phyloP scores from a whole-genome alignment of 805 yeast species.

The Spathaspora arborariae region DNA sequence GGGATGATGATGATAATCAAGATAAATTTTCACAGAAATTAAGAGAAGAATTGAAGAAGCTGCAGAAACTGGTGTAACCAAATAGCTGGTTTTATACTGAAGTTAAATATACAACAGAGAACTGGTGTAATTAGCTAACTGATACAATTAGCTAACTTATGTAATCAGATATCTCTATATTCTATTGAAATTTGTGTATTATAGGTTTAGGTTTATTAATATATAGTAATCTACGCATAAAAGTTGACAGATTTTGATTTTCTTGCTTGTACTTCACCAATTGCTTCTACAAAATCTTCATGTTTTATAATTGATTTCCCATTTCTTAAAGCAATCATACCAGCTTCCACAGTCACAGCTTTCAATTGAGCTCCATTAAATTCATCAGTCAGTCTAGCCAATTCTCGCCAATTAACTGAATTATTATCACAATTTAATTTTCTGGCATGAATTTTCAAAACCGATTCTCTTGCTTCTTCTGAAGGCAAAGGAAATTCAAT shows the following conservation, averaged over 20 bases:
- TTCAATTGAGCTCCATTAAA: constrained; percentile 98
- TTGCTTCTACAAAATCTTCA: constrained; percentile 97
- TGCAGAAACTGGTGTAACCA: constrained; percentile 7
- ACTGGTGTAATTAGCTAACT: too few relatives aligned
- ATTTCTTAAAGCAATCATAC: constrained; percentile 97
- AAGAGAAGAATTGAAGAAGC: constrained; percentile 44
- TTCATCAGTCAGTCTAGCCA: constrained; percentile 97
- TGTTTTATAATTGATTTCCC: constrained; percentile 90
- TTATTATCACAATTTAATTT: constrained; percentile 87
- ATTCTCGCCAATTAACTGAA: constrained; percentile 94
- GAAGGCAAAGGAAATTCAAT: constrained; percentile 97
- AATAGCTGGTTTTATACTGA: neutral
- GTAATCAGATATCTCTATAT: too few relatives aligned
- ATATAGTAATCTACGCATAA: constrained; percentile 60
- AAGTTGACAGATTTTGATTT: constrained; percentile 92
- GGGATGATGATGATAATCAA: constrained; percentile 95
- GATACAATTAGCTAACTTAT: too few relatives aligned
- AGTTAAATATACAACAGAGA: constrained; percentile 1
- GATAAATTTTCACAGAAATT: constrained; percentile 80
- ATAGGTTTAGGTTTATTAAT: too few relatives aligned
- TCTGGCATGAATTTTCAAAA: constrained; percentile 94
- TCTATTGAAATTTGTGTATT: too few relatives aligned
- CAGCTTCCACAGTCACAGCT: constrained; percentile 99
- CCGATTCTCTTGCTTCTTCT: constrained; percentile 96
- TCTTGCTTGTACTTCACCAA: constrained; percentile 97